A percentile compares a stretch with the other conserved stretches of the same genome.
These are phyloP conservation scores for Edaphochlamys debaryana DNA, from an alignment of 139 green algal species.

Conservation along the genomic window DNA sequence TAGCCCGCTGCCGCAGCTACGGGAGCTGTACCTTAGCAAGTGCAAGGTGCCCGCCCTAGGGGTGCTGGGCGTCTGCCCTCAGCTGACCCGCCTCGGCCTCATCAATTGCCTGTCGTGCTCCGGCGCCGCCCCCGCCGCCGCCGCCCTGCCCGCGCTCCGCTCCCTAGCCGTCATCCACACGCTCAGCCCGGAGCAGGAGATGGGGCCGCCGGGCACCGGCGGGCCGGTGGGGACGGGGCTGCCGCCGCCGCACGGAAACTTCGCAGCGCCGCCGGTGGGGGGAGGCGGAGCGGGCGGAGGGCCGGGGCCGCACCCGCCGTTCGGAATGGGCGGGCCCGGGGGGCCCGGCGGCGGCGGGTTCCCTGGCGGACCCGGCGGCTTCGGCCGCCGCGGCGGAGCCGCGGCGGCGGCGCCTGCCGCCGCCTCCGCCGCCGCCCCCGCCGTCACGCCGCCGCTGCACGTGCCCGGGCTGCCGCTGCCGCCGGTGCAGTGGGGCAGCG, in stretches of 20 bases:
- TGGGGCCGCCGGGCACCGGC: background rate
- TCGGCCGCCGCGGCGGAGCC: background rate
- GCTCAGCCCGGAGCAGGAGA: slow-evolving; percentile 11
- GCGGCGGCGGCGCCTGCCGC: background rate
- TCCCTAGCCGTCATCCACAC: slow-evolving; percentile 27
- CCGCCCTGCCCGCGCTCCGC: slow-evolving; percentile 4
- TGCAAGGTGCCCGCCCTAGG: slow-evolving; percentile 38
- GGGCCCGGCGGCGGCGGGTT: no score
- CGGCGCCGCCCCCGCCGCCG: slow-evolving; percentile 2
- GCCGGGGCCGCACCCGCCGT: no score
- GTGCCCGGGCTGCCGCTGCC: slow-evolving; percentile 15
- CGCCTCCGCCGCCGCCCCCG: background rate
- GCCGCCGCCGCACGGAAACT: background rate
- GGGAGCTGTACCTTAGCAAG: slow-evolving; percentile 40
- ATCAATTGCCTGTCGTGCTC: slow-evolving; percentile 39
- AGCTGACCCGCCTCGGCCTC: slow-evolving; percentile 23
- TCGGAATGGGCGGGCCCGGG: no score
- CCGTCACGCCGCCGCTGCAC: background rate
- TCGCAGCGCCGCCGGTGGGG: no score
- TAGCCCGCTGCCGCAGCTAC: slow-evolving; percentile 17
- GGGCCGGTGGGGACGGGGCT: background rate
- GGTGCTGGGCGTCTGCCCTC: slow-evolving; percentile 21
- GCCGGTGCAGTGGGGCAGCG: slow-evolving; percentile 28
- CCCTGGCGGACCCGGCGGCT: no score
- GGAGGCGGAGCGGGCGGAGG: no score